phyloP scores from a whole-genome alignment of 2,329 filamentous ascomycete species.

The Ophiocordyceps sinensis region DNA sequence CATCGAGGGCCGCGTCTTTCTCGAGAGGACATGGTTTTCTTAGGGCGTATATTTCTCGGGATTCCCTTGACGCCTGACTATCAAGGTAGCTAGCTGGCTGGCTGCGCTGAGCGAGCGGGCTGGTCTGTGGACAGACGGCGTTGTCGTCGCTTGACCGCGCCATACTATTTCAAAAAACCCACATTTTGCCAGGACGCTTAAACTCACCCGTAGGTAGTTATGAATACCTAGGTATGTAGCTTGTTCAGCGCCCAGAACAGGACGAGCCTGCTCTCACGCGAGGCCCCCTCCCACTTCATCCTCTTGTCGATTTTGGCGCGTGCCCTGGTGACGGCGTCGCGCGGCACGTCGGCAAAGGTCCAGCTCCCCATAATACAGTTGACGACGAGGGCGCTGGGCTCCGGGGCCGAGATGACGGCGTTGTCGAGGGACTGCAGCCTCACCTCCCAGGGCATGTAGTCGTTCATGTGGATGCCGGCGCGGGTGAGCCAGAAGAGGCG shows the following conservation, averaged over 20 bases:
- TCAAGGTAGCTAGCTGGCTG: no score
- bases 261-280: constrained; percentile 8
- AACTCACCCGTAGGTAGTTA: no score
- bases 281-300: constrained; percentile 16
- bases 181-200: no score
- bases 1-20: no score
- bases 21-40: no score
- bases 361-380: constrained; percentile 16
- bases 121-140: no score
- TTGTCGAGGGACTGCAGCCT: constrained; percentile 22
- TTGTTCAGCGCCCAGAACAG: constrained; percentile 7
- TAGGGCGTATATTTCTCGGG: no score
- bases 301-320: constrained; percentile 12
- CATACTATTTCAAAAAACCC: no score
- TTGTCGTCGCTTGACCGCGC: no score
- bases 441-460: constrained; percentile 24
- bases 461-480: constrained; percentile 18
- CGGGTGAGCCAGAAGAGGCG: constrained; percentile 32
- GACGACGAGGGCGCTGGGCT: constrained; percentile 14
- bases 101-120: no score
- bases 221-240: no score
- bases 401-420: constrained; percentile 15
- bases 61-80: no score
- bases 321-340: constrained; percentile 13
- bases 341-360: constrained; percentile 14